Evolutionary conservation across 495 filamentous ascomycete species (phyloP).

Genomic region (Penicillium samsonianum): DNA sequence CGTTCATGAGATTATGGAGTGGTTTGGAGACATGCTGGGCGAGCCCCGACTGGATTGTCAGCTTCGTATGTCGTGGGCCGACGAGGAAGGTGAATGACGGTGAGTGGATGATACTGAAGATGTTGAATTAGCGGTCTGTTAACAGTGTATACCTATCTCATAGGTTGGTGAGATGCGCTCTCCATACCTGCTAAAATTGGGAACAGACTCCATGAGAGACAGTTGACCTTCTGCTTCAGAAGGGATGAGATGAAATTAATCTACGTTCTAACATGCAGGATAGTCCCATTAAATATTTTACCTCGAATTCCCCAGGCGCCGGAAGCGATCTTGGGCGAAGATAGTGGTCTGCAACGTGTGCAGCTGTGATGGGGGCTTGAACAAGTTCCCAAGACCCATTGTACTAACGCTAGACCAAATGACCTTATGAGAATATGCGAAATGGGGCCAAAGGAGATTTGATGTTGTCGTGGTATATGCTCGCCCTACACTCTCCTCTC

Average conservation of each 20-base stretch:
- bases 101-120: slow-evolving; percentile 45
- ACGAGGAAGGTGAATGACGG: slow-evolving; percentile 53
- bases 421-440: neutral
- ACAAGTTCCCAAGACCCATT: slow-evolving; percentile 9
- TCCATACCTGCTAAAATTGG: slow-evolving; percentile 39
- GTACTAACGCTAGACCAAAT: neutral
- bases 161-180: neutral
- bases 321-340: slow-evolving; percentile 25
- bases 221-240: slow-evolving; percentile 3
- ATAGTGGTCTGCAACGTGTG: slow-evolving; percentile 39
- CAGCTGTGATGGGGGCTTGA: slow-evolving; percentile 27
- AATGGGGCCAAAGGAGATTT: neutral
- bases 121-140: neutral
- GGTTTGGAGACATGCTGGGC: slow-evolving; percentile 50
- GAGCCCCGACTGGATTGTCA: slow-evolving; percentile 50
- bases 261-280: slow-evolving; percentile 1
- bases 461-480: neutral
- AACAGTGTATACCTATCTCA: neutral
- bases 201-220: slow-evolving; percentile 35
- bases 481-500: neutral
- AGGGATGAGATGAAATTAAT: slow-evolving; percentile 7
- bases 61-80: slow-evolving; percentile 44
- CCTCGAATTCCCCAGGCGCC: slow-evolving; percentile 9
- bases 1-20: slow-evolving; percentile 49
- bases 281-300: slow-evolving; percentile 18